Conservation (phyloP, 257 asterid species). For the Solanum ossicruentum region DNA sequence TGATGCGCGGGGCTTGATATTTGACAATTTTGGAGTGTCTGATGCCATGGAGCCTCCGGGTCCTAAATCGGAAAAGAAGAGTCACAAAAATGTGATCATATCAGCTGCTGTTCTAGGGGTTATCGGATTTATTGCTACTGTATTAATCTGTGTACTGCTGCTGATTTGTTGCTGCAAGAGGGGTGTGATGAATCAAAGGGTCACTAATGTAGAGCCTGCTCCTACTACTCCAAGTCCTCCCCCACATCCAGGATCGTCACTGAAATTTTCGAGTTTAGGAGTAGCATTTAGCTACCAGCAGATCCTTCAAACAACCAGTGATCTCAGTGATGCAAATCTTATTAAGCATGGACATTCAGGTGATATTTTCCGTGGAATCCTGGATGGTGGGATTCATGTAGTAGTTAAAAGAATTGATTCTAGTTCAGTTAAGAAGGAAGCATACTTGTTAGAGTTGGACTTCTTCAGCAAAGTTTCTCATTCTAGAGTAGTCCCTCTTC, state of each 20-base stretch:
- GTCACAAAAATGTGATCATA: conserved; percentile 25
- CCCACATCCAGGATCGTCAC: conserved; percentile 23
- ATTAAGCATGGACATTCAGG: conserved; percentile 81
- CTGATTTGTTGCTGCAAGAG: conserved; percentile 49
- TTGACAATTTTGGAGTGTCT: conserved; percentile 72
- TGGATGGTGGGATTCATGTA: conserved; percentile 63
- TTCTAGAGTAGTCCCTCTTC: conserved; percentile 63
- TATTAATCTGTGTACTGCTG: conserved; percentile 20
- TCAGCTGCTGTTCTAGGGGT: conserved; percentile 74
- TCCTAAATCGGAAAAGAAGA: conserved; percentile 23
- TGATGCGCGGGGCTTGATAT: conserved; percentile 42
- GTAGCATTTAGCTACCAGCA: conserved; percentile 63
- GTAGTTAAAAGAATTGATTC: conserved; percentile 61
- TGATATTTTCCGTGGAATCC: conserved; percentile 51
- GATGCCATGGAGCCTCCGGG: conserved; percentile 24
- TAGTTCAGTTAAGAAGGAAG: conserved; percentile 40
- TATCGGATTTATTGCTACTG: conserved; percentile 31
- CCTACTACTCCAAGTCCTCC: conserved; percentile 43
- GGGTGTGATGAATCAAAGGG: conserved; percentile 32
- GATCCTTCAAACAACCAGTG: conserved; percentile 60
- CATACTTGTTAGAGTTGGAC: conserved; percentile 50
- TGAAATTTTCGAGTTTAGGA: conserved; percentile 54
- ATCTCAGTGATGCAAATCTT: conserved; percentile 42
- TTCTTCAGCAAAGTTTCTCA: conserved; percentile 60
- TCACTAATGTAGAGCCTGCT: conserved; percentile 50